phyloP scores from a whole-genome alignment of 2,329 filamentous ascomycete genomes.

The Orbilia brochopaga region DNA sequence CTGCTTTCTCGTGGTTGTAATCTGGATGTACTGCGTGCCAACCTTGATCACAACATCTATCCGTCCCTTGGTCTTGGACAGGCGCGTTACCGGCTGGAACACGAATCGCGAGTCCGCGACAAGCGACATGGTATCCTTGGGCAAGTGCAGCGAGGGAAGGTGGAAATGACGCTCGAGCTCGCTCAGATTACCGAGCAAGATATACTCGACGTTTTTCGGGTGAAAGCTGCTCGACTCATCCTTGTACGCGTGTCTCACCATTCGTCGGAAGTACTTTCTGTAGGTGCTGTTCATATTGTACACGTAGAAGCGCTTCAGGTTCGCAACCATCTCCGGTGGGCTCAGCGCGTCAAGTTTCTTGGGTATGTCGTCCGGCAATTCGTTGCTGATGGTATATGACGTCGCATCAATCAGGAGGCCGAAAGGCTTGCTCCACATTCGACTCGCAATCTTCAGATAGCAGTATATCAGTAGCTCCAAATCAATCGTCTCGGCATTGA shows the following conservation, averaged over 20 bases:
- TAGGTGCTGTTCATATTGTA: conserved; percentile 78
- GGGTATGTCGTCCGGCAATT: conserved; percentile 70
- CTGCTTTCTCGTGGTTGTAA: conserved; percentile 72
- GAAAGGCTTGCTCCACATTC: conserved; percentile 73
- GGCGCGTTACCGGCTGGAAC: conserved; percentile 69
- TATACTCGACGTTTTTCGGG: conserved; percentile 70
- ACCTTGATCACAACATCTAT: conserved; percentile 73
- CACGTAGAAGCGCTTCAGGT: conserved; percentile 69
- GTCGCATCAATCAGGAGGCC: conserved; percentile 72
- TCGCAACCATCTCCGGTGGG: conserved; percentile 67
- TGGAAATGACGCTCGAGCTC: conserved; percentile 72
- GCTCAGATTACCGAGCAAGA: conserved; percentile 69
- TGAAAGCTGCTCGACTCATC: conserved; percentile 68
- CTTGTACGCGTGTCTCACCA: conserved; percentile 68
- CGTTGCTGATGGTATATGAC: conserved; percentile 71
- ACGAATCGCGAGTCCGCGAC: conserved; percentile 71
- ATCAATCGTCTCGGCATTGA: conserved; percentile 70
- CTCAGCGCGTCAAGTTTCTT: conserved; percentile 67
- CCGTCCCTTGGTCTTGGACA: conserved; percentile 73
- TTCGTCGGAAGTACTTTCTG: conserved; percentile 70
- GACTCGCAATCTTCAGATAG: conserved; percentile 73
- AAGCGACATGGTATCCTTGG: conserved; percentile 73
- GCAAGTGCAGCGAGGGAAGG: conserved; percentile 69
- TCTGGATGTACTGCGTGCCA: conserved; percentile 72
- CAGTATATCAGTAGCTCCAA: conserved; percentile 71